Conservation (phyloP, 805 yeast species). For the Ogataea nonfermentans region DNA sequence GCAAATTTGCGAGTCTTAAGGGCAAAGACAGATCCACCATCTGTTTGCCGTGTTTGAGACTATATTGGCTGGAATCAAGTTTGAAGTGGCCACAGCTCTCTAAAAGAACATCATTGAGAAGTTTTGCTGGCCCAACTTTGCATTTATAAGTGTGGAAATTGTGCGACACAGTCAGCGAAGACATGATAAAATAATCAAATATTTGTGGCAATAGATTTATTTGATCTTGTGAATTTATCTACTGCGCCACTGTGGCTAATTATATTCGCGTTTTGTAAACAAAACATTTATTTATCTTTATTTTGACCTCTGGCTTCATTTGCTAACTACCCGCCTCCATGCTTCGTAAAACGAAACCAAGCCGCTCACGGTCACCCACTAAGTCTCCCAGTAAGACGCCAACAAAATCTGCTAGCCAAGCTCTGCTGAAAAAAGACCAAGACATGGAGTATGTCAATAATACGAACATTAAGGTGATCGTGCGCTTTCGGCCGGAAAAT, state of each 20-base stretch:
- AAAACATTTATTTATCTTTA: constrained; percentile 10
- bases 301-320: constrained; percentile 2
- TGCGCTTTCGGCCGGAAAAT: constrained; percentile 65
- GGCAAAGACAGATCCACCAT: constrained; percentile 41
- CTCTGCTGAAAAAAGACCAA: neutral
- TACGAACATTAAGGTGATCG: constrained; percentile 60
- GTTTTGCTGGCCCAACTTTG: constrained; percentile 36
- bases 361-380: constrained; percentile 13
- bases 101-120: constrained; percentile 37
- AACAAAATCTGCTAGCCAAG: constrained; percentile 4
- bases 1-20: constrained; percentile 41
- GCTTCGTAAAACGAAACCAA: constrained; percentile 6
- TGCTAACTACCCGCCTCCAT: constrained; percentile 6
- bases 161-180: constrained; percentile 37
- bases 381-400: constrained; percentile 15
- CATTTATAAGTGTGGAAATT: constrained; percentile 35
- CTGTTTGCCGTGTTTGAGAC: constrained; percentile 31
- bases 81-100: constrained; percentile 39
- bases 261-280: constrained; percentile 9
- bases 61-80: constrained; percentile 20
- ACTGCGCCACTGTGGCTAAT: constrained; percentile 11
- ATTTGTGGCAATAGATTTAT: neutral
- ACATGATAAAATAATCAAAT: constrained; percentile 28
- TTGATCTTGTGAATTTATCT: neutral
- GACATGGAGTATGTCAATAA: constrained; percentile 18